Evolutionary conservation across 2,329 filamentous ascomycete genomes (phyloP).

Genomic region (Akanthomyces uredinophilus): DNA sequence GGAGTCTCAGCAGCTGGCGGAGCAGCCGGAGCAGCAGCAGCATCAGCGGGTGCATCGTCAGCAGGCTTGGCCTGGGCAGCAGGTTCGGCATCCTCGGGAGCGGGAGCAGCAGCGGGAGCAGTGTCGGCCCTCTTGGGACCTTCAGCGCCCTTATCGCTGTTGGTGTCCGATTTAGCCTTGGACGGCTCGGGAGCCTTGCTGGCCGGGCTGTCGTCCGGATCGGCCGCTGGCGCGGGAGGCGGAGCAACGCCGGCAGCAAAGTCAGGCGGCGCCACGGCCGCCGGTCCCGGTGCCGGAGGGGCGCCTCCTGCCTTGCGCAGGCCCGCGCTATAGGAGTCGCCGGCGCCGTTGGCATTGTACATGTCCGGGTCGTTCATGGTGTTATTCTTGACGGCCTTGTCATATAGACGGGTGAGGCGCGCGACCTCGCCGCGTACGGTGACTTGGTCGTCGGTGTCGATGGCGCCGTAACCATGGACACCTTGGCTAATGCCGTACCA

Average conservation of each 20-base stretch:
- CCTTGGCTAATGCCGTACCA: conserved; percentile 20
- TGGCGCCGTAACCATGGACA: conserved; percentile 20
- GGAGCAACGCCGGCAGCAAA: background rate
- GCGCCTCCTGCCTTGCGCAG: conserved; percentile 15
- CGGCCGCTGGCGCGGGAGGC: background rate
- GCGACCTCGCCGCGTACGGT: conserved; percentile 22
- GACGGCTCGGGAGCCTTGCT: conserved; percentile 15
- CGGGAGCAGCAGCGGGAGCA: background rate
- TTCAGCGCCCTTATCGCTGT: conserved; percentile 1
- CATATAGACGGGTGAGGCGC: conserved; percentile 20
- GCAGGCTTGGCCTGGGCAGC: background rate
- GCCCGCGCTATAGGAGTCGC: conserved; percentile 17
- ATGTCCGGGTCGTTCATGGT: conserved; percentile 21
- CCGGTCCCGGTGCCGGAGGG: background rate
- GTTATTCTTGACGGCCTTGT: conserved; percentile 21
- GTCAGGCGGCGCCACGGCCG: background rate
- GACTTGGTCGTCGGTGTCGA: conserved; percentile 21
- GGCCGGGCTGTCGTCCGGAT: conserved; percentile 15
- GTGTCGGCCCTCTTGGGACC: background rate
- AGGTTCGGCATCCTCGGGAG: background rate
- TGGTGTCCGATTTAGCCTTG: conserved; percentile 4
- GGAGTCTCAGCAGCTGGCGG: background rate
- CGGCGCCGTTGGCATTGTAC: conserved; percentile 17
- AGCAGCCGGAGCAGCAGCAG: background rate
- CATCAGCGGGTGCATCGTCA: background rate